phyloP scores from a whole-genome alignment of 116 monocot genomes.

The Iris pallida region DNA sequence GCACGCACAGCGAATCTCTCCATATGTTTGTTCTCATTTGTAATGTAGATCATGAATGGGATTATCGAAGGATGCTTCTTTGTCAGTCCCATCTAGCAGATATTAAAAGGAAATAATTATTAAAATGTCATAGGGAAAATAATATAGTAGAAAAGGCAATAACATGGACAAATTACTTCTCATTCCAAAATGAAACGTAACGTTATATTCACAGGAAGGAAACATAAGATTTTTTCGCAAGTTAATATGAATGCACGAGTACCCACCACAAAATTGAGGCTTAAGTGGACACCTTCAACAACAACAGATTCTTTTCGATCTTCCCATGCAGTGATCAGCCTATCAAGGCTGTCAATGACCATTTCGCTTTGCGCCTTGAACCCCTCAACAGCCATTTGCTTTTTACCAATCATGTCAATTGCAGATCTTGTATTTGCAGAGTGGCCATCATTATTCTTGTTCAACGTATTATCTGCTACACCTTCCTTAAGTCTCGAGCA shows the following conservation, averaged over 20 bases:
- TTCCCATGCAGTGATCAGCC: constrained; percentile 90
- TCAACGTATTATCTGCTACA: constrained; percentile 14
- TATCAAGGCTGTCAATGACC: constrained; percentile 93
- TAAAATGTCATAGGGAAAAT: no score
- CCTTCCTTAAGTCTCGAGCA: constrained; percentile 25
- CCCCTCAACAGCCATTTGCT: constrained; percentile 85
- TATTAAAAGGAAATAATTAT: background rate
- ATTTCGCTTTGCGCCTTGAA: constrained; percentile 95
- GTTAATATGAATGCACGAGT: no score
- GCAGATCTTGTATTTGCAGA: constrained; percentile 13
- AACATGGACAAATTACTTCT: no score
- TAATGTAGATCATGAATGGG: constrained; percentile 89
- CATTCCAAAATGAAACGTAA: no score
- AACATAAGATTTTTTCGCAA: no score
- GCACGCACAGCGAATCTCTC: constrained; percentile 89
- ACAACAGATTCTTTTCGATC: no score
- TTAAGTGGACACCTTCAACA: no score
- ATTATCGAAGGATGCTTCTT: constrained; percentile 89
- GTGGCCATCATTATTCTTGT: constrained; percentile 23
- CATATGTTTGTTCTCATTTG: constrained; percentile 82
- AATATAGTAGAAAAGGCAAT: no score
- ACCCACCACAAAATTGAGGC: no score
- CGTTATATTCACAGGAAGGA: no score
- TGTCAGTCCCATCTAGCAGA: constrained; percentile 90
- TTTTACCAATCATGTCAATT: constrained; percentile 46